Percentiles rank a stretch among this genome's conserved stretches.
Evolutionary conservation across 2,329 filamentous ascomycete species (phyloP).

Genomic region (Penicillium digitatum): DNA sequence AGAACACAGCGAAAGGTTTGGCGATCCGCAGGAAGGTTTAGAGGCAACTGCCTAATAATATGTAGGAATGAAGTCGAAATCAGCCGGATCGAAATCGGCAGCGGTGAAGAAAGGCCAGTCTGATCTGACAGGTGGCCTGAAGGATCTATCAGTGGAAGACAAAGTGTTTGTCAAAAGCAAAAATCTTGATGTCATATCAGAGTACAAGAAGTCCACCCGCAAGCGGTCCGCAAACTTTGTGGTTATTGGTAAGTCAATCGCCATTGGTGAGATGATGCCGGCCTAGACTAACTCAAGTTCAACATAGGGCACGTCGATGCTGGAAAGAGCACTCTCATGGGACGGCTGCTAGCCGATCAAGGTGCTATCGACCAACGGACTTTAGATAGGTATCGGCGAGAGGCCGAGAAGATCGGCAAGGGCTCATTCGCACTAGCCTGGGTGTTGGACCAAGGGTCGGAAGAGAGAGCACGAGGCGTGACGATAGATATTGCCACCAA

Average conservation of each 20-base stretch:
- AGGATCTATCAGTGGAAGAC: conserved; percentile 49
- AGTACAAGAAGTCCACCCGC: conserved; percentile 68
- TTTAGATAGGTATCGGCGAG: conserved; percentile 79
- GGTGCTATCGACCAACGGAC: conserved; percentile 84
- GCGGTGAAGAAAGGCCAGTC: conserved; percentile 42
- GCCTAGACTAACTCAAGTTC: conserved; percentile 21
- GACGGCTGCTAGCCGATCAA: conserved; percentile 81
- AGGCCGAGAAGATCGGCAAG: conserved; percentile 89
- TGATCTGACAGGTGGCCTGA: conserved; percentile 48
- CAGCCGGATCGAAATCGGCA: conserved; percentile 39
- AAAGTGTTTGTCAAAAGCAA: conserved; percentile 60
- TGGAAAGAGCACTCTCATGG: conserved; percentile 97
- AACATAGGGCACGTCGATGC: conserved; percentile 84
- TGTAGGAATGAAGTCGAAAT: conserved; percentile 46
- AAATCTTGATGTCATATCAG: conserved; percentile 77
- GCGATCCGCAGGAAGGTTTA: conserved; percentile 39
- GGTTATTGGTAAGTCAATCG: conserved; percentile 66
- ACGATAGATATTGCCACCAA: conserved; percentile 97
- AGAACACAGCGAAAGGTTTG: conserved; percentile 74
- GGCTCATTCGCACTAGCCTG: conserved; percentile 94
- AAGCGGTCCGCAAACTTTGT: conserved; percentile 89
- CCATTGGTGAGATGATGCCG: not conserved
- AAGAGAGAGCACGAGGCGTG: conserved; percentile 84
- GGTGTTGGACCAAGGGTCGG: conserved; percentile 88
- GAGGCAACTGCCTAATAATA: conserved; percentile 36